Conservation (phyloP, 768 basidiomycete genomes). For the Exidia glandulosa region DNA sequence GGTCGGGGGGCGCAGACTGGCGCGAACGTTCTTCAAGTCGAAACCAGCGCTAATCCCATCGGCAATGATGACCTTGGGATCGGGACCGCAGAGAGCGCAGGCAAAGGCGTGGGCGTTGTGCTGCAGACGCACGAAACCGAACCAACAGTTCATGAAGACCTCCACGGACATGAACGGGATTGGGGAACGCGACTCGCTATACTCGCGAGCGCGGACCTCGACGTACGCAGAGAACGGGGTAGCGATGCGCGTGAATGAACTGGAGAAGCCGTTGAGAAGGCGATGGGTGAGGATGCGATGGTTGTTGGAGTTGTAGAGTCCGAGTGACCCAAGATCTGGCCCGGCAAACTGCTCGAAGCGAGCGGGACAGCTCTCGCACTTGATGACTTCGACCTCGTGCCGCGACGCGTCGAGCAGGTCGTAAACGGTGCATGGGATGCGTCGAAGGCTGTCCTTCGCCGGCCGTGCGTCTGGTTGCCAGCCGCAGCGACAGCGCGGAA, state of each 20-base stretch:
- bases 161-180: constrained; percentile 6
- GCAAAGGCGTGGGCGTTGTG: constrained; percentile 1
- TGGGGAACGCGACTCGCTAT: neutral
- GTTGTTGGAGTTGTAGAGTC: constrained; percentile 12
- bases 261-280: constrained; percentile 11
- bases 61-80: constrained; percentile 7
- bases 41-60: constrained; percentile 4
- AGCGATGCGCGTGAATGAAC: constrained; percentile 7
- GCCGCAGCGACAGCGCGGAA: no score
- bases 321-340: constrained; percentile 5
- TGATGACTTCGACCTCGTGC: neutral
- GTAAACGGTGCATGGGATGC: neutral
- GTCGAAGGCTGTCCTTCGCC: no score
- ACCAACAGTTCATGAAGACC: constrained; percentile 9
- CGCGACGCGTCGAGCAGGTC: neutral
- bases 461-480: no score
- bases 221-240: constrained; percentile 10
- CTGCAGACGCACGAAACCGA: constrained; percentile 8
- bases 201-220: constrained; percentile 1
- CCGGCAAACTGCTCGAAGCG: neutral
- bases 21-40: neutral
- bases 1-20: no score
- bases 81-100: constrained; percentile 8
- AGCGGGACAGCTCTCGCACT: neutral
- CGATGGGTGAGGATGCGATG: constrained; percentile 9